Evolutionary conservation across 331 rosid species (phyloP).

Genomic region (Malus hybrid): DNA sequence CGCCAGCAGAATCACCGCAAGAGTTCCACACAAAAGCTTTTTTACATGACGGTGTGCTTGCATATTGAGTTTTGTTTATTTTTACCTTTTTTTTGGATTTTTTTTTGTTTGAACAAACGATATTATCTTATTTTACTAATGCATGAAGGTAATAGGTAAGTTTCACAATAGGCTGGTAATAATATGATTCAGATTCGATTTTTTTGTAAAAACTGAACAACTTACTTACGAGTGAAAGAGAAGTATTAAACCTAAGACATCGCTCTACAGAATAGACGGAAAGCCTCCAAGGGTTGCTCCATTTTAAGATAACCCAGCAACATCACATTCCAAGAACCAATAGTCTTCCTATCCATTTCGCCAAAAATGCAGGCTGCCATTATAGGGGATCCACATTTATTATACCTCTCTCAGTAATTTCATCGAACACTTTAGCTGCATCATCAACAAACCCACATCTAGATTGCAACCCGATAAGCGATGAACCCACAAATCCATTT

Average conservation of each 20-base stretch:
- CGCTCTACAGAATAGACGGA: constrained; percentile 24
- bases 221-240: too few relatives aligned
- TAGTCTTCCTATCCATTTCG: constrained; percentile 23
- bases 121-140: too few relatives aligned
- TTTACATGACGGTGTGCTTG: too few relatives aligned
- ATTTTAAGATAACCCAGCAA: constrained; percentile 20
- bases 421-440: constrained; percentile 37
- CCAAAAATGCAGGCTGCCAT: constrained; percentile 29
- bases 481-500: constrained; percentile 41
- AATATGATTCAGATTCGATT: too few relatives aligned
- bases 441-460: constrained; percentile 20
- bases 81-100: too few relatives aligned
- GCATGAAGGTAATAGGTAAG: too few relatives aligned
- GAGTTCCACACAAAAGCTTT: too few relatives aligned
- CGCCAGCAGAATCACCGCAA: too few relatives aligned
- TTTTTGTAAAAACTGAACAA: too few relatives aligned
- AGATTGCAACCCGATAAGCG: constrained; percentile 28
- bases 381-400: constrained; percentile 30
- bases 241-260: background rate
- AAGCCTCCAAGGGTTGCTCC: constrained; percentile 29
- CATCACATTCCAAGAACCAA: constrained; percentile 40
- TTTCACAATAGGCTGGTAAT: too few relatives aligned
- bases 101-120: too few relatives aligned
- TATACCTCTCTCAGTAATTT: constrained; percentile 39
- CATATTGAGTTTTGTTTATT: too few relatives aligned